Evolutionary conservation across 495 filamentous ascomycete species (phyloP).

Genomic region (Aspergillus asperescens): DNA sequence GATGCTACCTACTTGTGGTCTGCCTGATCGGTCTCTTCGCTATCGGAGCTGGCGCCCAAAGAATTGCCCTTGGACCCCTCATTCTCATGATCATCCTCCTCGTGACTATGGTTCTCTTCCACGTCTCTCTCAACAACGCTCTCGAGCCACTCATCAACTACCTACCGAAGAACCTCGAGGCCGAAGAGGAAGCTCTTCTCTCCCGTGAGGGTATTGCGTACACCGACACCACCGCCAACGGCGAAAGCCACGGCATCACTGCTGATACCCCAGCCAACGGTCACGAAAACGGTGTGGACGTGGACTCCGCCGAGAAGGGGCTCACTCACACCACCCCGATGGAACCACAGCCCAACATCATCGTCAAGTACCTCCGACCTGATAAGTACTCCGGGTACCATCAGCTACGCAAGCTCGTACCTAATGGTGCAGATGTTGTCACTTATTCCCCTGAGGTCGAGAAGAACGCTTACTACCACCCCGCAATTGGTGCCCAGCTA

Average conservation of each 20-base stretch:
- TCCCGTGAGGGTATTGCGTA: constrained; percentile 33
- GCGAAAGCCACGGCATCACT: constrained; percentile 27
- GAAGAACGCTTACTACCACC: constrained; percentile 71
- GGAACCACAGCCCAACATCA: constrained; percentile 48
- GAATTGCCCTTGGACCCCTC: constrained; percentile 62
- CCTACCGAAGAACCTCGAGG: constrained; percentile 62
- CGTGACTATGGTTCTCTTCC: constrained; percentile 74
- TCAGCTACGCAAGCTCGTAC: constrained; percentile 66
- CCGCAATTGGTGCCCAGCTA: constrained; percentile 56
- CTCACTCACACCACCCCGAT: constrained; percentile 23
- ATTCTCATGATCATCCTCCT: constrained; percentile 80
- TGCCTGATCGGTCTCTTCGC: constrained; percentile 91
- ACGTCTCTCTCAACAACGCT: constrained; percentile 72
- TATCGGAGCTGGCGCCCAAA: constrained; percentile 55
- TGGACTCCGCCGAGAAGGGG: constrained; percentile 39
- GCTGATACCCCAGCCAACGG: constrained; percentile 15
- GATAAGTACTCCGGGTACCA: constrained; percentile 70
- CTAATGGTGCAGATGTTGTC: constrained; percentile 44
- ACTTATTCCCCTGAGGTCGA: constrained; percentile 57
- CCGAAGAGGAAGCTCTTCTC: constrained; percentile 61
- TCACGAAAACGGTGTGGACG: constrained; percentile 13
- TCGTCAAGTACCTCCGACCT: constrained; percentile 72
- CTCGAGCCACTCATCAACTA: constrained; percentile 76
- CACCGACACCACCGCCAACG: constrained; percentile 15
- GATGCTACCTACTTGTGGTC: constrained; percentile 77